Conservation (phyloP, 768 basidiomycete genomes). For the Trametes punicea region DNA sequence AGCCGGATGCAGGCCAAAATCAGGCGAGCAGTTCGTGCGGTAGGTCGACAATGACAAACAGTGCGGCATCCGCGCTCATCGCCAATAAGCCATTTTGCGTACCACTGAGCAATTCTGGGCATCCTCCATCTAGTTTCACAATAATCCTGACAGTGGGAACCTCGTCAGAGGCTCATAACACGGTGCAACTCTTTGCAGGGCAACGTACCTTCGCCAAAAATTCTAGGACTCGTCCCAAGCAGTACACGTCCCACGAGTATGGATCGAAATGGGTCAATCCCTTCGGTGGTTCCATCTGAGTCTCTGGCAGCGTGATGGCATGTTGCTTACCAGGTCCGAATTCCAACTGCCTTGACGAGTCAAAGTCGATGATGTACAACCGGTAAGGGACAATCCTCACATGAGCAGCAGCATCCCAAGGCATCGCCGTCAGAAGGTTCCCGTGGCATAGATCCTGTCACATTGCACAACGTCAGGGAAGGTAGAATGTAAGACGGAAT, state of each 20-base stretch:
- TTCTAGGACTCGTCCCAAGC: not conserved
- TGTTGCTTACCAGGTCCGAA: not conserved
- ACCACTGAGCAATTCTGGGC: not conserved
- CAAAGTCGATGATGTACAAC: conserved; percentile 11
- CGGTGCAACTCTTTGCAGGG: too few species aligned
- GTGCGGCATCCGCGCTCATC: not conserved
- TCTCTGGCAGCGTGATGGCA: not conserved
- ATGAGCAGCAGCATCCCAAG: too few species aligned
- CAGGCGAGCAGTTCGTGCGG: not conserved
- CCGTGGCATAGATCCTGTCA: too few species aligned
- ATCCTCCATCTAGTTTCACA: not conserved
- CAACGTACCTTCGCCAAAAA: not conserved
- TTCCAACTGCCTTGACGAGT: not conserved
- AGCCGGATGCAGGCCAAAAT: not conserved
- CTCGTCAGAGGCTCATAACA: not conserved
- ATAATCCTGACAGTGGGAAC: not conserved
- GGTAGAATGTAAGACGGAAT: too few species aligned
- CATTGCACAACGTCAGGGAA: too few species aligned
- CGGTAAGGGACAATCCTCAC: too few species aligned
- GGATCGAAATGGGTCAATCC: conserved; percentile 6
- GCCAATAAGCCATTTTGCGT: not conserved
- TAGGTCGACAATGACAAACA: conserved; percentile 1
- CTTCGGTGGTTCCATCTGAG: not conserved
- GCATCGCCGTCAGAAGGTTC: too few species aligned
- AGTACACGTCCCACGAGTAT: conserved; percentile 11